Evolutionary conservation across 2,329 filamentous ascomycete species (phyloP).

Genomic region (Rugonectria rugulosa): DNA sequence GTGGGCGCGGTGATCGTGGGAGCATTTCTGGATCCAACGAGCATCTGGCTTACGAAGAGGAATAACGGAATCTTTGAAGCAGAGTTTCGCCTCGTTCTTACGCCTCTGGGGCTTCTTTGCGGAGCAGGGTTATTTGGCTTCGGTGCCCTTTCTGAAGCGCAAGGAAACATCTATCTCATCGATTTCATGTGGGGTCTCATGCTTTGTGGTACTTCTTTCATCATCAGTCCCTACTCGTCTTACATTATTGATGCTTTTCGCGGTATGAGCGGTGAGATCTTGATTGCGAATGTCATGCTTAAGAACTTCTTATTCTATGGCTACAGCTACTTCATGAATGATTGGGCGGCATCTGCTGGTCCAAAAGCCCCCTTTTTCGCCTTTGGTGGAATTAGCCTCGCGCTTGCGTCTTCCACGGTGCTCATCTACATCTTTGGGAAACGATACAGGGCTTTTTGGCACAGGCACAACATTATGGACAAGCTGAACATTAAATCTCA

Average conservation of each 20-base stretch:
- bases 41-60: background rate
- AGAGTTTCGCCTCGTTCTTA: conserved; percentile 6
- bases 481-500: too few species aligned
- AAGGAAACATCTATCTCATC: background rate
- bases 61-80: conserved; percentile 6
- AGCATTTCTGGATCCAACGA: background rate
- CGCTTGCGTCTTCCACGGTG: background rate
- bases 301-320: conserved; percentile 8
- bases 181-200: background rate
- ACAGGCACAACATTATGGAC: too few species aligned
- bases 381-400: background rate
- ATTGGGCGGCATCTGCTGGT: background rate
- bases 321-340: background rate
- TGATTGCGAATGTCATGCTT: background rate
- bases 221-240: background rate
- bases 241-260: conserved; percentile 4
- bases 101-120: background rate
- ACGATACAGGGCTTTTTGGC: background rate
- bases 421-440: background rate
- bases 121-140: background rate
- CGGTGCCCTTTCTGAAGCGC: background rate
- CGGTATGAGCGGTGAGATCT: background rate
- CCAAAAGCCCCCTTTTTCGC: background rate
- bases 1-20: background rate
- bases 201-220: background rate